phyloP scores from a whole-genome alignment of 2,329 filamentous ascomycete genomes.

The Malbranchea zuffiana region DNA sequence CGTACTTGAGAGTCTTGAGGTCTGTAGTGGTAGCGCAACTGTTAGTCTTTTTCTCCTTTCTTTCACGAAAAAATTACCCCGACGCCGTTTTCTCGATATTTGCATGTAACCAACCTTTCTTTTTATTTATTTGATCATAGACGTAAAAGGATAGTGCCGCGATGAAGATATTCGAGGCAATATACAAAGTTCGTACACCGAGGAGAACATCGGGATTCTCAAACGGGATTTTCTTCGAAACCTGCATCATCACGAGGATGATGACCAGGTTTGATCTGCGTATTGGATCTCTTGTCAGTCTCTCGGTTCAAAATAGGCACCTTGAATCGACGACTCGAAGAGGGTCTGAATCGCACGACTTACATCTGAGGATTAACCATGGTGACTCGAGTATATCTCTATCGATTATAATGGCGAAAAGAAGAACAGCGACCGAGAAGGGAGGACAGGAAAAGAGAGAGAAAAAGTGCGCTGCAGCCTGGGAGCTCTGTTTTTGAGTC shows the following conservation, averaged over 20 bases:
- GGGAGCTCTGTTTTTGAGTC: too few species aligned
- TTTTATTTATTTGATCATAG: conserved; percentile 77
- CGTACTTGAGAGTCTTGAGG: conserved; percentile 94
- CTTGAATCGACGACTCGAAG: not conserved
- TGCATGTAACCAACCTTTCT: conserved; percentile 63
- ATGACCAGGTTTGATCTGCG: conserved; percentile 80
- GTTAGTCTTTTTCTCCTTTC: too few species aligned
- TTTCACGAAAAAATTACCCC: too few species aligned
- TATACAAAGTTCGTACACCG: conserved; percentile 52
- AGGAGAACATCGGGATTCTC: conserved; percentile 68
- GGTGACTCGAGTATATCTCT: too few species aligned
- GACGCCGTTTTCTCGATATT: not conserved
- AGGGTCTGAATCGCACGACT: conserved; percentile 6
- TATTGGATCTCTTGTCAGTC: conserved; percentile 16
- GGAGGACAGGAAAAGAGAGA: not conserved
- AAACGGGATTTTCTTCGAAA: conserved; percentile 89
- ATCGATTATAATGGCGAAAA: conserved; percentile 4
- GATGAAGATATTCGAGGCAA: conserved; percentile 72
- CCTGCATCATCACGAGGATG: conserved; percentile 97
- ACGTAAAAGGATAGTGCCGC: conserved; percentile 74
- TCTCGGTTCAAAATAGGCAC: not conserved
- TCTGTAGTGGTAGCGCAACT: conserved; percentile 44
- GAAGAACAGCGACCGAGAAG: not conserved
- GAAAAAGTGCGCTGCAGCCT: not conserved
- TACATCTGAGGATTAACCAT: conserved; percentile 23